Evolutionary conservation across 164 flowering plant species (phyloP).

Genomic region (Dillenia suffruticosa): DNA sequence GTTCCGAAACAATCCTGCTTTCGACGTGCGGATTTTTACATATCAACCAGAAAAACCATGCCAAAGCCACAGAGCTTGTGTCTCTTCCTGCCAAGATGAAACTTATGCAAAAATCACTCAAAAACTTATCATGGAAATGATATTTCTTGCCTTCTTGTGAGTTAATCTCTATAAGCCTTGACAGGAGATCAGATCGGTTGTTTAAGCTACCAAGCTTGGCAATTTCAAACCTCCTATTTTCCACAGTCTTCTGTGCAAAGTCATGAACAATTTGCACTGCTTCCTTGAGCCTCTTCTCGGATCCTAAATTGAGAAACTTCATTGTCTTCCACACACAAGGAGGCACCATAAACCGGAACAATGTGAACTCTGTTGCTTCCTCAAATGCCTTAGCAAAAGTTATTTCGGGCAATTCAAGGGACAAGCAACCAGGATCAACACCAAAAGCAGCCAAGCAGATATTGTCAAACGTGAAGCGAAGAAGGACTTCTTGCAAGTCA

Average conservation of each 20-base stretch:
- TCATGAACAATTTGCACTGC: constrained; percentile 33
- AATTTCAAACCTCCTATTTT: constrained; percentile 15
- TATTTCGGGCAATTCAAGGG: constrained; percentile 35
- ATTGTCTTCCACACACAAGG: constrained; percentile 56
- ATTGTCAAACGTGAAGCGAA: constrained; percentile 68
- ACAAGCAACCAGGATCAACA: constrained; percentile 53
- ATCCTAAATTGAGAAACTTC: constrained; percentile 21
- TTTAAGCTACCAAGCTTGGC: constrained; percentile 16
- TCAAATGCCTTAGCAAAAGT: constrained; percentile 74
- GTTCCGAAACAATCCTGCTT: constrained; percentile 34
- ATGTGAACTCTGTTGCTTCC: constrained; percentile 45
- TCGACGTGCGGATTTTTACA: constrained; percentile 45
- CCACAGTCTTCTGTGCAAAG: constrained; percentile 40
- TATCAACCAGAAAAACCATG: constrained; percentile 77
- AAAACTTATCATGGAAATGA: constrained; percentile 28
- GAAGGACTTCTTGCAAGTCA: constrained; percentile 62
- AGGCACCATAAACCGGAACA: constrained; percentile 49
- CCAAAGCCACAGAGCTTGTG: constrained; percentile 68
- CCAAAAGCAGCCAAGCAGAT: constrained; percentile 62
- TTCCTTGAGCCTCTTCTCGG: constrained; percentile 19
- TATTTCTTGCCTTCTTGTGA: constrained; percentile 5
- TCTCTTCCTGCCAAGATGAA: constrained; percentile 77
- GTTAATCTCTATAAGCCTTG: constrained; percentile 35
- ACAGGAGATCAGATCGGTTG: constrained; percentile 43
- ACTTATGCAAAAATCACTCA: constrained; percentile 59